phyloP scores from a whole-genome alignment of 306 rosid species.

The Castanea sativa region DNA sequence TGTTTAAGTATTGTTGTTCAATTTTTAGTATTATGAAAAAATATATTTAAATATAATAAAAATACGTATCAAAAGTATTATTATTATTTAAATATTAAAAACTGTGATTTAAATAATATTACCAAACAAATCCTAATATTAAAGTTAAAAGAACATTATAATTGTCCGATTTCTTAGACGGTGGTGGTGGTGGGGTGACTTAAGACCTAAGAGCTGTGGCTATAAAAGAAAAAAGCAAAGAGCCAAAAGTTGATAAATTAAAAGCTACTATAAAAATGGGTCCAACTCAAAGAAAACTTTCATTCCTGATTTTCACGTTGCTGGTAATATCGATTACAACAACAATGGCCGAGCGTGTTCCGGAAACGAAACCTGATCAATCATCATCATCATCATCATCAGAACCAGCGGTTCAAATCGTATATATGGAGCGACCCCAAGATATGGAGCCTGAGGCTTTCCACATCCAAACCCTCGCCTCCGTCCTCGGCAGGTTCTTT shows the following conservation, averaged over 20 bases:
- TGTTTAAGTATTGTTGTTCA: too few relatives aligned
- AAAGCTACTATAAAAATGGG: background rate
- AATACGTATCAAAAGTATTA: too few relatives aligned
- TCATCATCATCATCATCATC: slow-evolving; percentile 24
- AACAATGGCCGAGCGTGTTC: slow-evolving; percentile 50
- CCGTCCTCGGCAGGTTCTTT: slow-evolving; percentile 79
- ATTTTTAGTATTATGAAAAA: too few relatives aligned
- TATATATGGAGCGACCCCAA: slow-evolving; percentile 70
- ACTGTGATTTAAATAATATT: too few relatives aligned
- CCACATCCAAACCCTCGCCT: slow-evolving; percentile 80
- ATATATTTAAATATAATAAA: too few relatives aligned
- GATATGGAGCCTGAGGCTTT: slow-evolving; percentile 69
- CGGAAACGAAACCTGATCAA: background rate
- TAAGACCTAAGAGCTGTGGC: background rate
- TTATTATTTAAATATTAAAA: too few relatives aligned
- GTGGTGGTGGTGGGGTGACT: background rate
- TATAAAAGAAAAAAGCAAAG: background rate
- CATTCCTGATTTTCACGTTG: background rate
- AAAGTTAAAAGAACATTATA: too few relatives aligned
- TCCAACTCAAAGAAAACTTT: background rate
- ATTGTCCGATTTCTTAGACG: background rate
- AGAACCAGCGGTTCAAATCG: slow-evolving; percentile 64
- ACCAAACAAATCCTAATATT: too few relatives aligned
- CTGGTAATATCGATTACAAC: slow-evolving; percentile 11
- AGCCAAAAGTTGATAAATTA: background rate